Evolutionary conservation across 176 grass and related monocot genomes (phyloP).

Genomic region (Musa troglodytarum): DNA sequence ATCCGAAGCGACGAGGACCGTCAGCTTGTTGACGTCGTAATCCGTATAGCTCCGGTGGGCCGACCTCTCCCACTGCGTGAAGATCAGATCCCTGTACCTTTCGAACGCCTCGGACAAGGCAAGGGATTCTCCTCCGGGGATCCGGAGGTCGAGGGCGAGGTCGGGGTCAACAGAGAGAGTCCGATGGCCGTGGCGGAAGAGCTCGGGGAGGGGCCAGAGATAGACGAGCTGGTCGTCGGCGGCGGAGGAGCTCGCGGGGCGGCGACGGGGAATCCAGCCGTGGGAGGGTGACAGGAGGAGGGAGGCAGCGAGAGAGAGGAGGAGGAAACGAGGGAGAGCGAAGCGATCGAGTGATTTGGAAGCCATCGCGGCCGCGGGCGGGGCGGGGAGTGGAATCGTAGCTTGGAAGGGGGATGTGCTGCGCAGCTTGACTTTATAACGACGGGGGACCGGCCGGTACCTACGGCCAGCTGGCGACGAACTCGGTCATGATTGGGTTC

Average conservation of each 20-base stretch:
- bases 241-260: constrained; percentile 15
- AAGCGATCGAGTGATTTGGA: constrained; percentile 12
- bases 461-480: not conserved
- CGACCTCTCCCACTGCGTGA: constrained; percentile 51
- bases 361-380: constrained; percentile 32
- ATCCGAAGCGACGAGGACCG: constrained; percentile 56
- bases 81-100: constrained; percentile 51
- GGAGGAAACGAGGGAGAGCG: constrained; percentile 17
- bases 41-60: not conserved
- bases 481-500: not conserved
- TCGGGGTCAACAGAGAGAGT: constrained; percentile 56
- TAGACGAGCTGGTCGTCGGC: constrained; percentile 25
- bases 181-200: constrained; percentile 32
- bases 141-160: constrained; percentile 44
- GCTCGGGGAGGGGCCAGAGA: constrained; percentile 79
- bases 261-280: constrained; percentile 15
- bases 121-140: constrained; percentile 23
- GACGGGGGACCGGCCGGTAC: not conserved
- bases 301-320: constrained; percentile 15
- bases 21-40: constrained; percentile 51
- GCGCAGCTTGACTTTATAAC: not conserved
- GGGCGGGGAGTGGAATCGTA: not conserved
- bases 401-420: not conserved
- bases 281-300: constrained; percentile 13
- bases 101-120: constrained; percentile 56